phyloP scores from a whole-genome alignment of 2,329 filamentous ascomycete species.

The Cryphonectria carpinicola region DNA sequence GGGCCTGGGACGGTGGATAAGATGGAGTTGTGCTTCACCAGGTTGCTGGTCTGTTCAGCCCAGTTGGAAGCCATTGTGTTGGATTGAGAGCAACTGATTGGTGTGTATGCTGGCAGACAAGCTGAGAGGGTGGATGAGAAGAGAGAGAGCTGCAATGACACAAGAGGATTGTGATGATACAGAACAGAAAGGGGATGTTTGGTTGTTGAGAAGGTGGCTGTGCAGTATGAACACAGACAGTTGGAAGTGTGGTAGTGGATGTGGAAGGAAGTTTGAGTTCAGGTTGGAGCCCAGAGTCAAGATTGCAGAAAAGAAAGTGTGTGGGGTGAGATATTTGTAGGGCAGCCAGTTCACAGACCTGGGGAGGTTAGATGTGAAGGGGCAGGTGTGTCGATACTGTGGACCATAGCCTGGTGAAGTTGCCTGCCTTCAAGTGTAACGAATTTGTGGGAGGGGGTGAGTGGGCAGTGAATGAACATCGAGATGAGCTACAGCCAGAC shows the following conservation, averaged over 20 bases:
- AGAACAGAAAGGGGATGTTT: background rate
- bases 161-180: constrained; percentile 16
- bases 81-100: background rate
- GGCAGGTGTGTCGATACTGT: background rate
- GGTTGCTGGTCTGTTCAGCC: constrained; percentile 38
- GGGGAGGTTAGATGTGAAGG: background rate
- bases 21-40: constrained; percentile 8
- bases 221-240: background rate
- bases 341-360: background rate
- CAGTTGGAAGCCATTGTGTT: constrained; percentile 16
- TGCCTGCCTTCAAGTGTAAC: background rate
- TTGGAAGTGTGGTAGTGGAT: background rate
- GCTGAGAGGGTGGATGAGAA: constrained; percentile 16
- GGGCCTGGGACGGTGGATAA: background rate
- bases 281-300: background rate
- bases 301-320: background rate
- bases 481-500: background rate
- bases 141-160: constrained; percentile 14
- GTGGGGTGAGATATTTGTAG: background rate
- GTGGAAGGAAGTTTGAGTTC: background rate
- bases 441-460: background rate
- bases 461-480: background rate
- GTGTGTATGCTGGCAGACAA: background rate
- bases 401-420: background rate
- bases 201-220: background rate